phyloP scores from a whole-genome alignment of 441 rosid genomes.

The Geranium incanum region DNA sequence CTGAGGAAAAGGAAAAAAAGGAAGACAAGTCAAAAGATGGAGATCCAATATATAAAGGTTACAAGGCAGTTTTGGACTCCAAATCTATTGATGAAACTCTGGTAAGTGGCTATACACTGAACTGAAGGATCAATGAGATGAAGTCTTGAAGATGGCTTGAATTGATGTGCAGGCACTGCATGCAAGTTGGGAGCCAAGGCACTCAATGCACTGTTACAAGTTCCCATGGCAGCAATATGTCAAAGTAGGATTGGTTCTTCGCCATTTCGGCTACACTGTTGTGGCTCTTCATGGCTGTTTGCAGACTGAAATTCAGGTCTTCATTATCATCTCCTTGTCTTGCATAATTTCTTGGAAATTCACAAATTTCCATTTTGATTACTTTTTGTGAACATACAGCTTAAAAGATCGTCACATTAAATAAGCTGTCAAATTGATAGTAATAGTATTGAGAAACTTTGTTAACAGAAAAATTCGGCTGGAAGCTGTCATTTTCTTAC shows the following conservation, averaged over 20 bases:
- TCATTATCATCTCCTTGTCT: not conserved
- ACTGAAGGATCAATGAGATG: not conserved
- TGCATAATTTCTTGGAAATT: not conserved
- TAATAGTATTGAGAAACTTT: not conserved
- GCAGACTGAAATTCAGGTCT: slow-evolving; percentile 76
- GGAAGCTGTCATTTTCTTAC: not conserved
- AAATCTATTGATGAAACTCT: slow-evolving; percentile 76
- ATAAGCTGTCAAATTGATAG: not conserved
- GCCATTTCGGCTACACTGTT: slow-evolving; percentile 70
- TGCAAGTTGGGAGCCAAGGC: slow-evolving; percentile 90
- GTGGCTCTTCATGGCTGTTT: slow-evolving; percentile 85
- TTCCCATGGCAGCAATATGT: slow-evolving; percentile 77
- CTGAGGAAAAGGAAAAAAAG: slow-evolving; percentile 3
- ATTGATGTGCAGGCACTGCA: slow-evolving; percentile 47
- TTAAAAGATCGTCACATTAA: not conserved
- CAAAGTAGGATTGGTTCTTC: slow-evolving; percentile 75
- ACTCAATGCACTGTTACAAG: slow-evolving; percentile 45
- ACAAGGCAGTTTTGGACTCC: slow-evolving; percentile 75
- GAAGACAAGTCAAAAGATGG: slow-evolving; percentile 33
- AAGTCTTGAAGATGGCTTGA: not conserved
- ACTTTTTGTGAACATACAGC: too few relatives aligned
- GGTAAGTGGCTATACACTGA: slow-evolving; percentile 28
- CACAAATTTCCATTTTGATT: too few relatives aligned
- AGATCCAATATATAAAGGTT: slow-evolving; percentile 66
- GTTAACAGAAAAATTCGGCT: not conserved